Evolutionary conservation across 768 basidiomycete genomes (phyloP).

Genomic region (Termitomyces sp.): DNA sequence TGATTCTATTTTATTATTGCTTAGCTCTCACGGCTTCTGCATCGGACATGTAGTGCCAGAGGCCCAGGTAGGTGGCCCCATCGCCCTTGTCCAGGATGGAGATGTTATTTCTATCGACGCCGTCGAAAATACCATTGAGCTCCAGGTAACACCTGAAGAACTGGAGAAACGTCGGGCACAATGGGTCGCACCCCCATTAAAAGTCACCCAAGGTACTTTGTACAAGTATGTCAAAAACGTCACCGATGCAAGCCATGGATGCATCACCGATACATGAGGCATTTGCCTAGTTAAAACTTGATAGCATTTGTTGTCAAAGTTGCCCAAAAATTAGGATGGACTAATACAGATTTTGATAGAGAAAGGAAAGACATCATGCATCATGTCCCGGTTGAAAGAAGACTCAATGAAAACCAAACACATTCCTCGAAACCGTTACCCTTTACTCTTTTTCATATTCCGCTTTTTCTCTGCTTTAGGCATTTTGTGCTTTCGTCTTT

Average conservation of each 20-base stretch:
- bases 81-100: conserved; percentile 85
- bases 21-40: conserved; percentile 94
- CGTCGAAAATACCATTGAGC: conserved; percentile 75
- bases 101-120: conserved; percentile 89
- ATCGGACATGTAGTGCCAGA: conserved; percentile 97
- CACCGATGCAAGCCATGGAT: conserved; percentile 87
- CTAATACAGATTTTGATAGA: background rate
- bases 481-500: conserved; percentile 89
- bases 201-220: conserved; percentile 75
- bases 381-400: too few relatives aligned
- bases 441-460: conserved; percentile 58
- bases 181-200: conserved; percentile 86
- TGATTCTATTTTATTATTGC: conserved; percentile 8
- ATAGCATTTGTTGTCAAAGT: background rate
- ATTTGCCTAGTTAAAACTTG: background rate
- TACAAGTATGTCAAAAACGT: conserved; percentile 90
- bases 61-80: conserved; percentile 90
- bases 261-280: conserved; percentile 77
- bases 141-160: conserved; percentile 75
- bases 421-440: background rate
- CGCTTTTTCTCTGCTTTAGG: conserved; percentile 94
- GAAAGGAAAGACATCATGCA: background rate
- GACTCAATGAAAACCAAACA: background rate
- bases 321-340: conserved; percentile 3
- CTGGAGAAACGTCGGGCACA: conserved; percentile 61